Evolutionary conservation across 1,284 basidiomycete species (phyloP), one percentile per base, ranked within the genome.

Genomic region (Microbotryum lychnidis-dioicae): DNA sequence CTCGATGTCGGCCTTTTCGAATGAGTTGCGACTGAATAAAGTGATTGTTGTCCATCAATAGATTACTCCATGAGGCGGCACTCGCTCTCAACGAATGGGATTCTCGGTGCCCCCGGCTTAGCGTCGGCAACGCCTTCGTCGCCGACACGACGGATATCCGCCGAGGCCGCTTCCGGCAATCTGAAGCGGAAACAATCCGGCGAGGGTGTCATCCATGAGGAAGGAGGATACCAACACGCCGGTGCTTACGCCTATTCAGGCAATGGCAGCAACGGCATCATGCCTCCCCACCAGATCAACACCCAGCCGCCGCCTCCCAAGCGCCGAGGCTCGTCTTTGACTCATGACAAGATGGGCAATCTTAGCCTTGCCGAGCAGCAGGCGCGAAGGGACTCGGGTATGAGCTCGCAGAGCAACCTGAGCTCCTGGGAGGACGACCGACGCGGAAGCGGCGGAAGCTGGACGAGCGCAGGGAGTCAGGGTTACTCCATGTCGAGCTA

Each of bases 31-130:
- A 12, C 37, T 42, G 37, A 42, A 42, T 6, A 42, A 9, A 31
- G 31, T 31, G 31, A 42, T 16, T 42, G 16, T 42, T 42, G 10
- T 42, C 1, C 37, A 14, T 12, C 37, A 42, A 42, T 61, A 53
- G 66, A 65, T 54, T 65, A 64, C 18, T 62, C 66, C 42, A 67
- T 67, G 66, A 50, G 66, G 23, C 50, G 66, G 0, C 63, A 61
- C 14, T 63, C 66, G 2, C 56, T 63, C 10, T 57, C 60, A 6
- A 56, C 50, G 42, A 44, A 42, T 27, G 37, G 37, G 37, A 42
- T 42, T 16, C 37, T 42, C 14, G 37, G 37, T 16, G 14, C 37
- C 16, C 37, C 37, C 6, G 37, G 37, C 37, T 42, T 16, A 42
- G 37, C 37, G 37, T 18, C 12, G 12, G 4, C 37, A 42, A 10